These are phyloP conservation scores for Ophioceras dolichostomum DNA, from an alignment of 2,329 filamentous ascomycete species.

Conservation along the genomic window DNA sequence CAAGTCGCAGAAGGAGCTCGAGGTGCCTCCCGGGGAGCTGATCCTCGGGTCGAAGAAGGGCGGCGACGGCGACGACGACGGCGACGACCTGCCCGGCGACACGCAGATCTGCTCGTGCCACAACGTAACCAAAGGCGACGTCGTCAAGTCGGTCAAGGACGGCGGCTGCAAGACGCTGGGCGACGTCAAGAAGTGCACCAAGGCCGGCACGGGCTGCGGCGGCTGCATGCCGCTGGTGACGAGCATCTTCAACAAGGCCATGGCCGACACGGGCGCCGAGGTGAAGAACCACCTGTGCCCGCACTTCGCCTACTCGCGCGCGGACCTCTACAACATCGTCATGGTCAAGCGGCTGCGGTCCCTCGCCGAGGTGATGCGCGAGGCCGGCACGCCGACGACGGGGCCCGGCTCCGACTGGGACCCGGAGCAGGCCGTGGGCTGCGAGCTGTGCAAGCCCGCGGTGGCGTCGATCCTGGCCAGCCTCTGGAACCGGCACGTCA, in stretches of 20 bases:
- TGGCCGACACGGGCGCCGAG: constrained; percentile 75
- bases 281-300: constrained; percentile 78
- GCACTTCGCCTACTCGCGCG: constrained; percentile 73
- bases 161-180: constrained; percentile 71
- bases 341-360: constrained; percentile 67
- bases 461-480: constrained; percentile 72
- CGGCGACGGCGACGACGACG: constrained; percentile 63
- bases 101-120: constrained; percentile 89
- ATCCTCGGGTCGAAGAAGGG: constrained; percentile 68
- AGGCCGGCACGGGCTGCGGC: constrained; percentile 82
- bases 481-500: constrained; percentile 72
- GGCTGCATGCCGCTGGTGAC: constrained; percentile 84
- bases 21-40: constrained; percentile 67
- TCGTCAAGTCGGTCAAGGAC: constrained; percentile 60
- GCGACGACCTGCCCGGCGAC: constrained; percentile 69
- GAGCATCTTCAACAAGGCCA: constrained; percentile 80
- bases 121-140: constrained; percentile 78
- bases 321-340: constrained; percentile 83
- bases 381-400: constrained; percentile 52
- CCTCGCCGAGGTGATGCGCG: constrained; percentile 65
- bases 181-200: constrained; percentile 80
- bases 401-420: constrained; percentile 38
- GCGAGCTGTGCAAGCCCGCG: constrained; percentile 76
- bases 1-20: constrained; percentile 68
- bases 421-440: constrained; percentile 60